Base-by-base conservation (phyloP, 768 basidiomycete species). In the Lepiota subincarnata region DNA sequence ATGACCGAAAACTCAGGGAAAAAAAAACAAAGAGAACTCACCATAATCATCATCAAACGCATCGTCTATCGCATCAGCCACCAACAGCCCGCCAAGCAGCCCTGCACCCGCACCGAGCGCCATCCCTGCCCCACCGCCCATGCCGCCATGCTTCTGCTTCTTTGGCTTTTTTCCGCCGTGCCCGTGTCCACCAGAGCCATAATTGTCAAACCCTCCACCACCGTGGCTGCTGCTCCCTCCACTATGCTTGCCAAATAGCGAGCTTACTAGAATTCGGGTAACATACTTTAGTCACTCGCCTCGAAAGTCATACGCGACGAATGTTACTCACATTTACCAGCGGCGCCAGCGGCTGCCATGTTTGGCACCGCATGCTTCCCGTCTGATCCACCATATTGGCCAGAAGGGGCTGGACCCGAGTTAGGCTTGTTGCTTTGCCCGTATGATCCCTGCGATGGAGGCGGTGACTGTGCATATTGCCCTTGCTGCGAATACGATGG, bases 61-160 rank as follows among this genome's bases (percentile, higher is more conserved):
- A 58, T 65, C 65, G 41, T 82, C 82, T 26, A 82, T 55, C 0
- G 77, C 80, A 41, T 82, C 72, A 34, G 61, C 77, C 36, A 87
- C 60, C 40, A 88, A 64, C 2, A 70, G 69, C 54, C 87, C 87
- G 36, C 80, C 86, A n/a, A 85, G 62, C n/a, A 87, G 64, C 54
- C 84, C 87, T 13, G 73, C 86, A 60, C 79, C 86, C 58, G 76
- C 81, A 44, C 74, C 75, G 49, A 71, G 61, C 4, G 78, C 46
- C 35, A 71, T 67, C 22, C 42, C 31, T 0, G 18, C 53, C n/a
- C 44, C 57, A 14, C 73, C 70, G 22, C 83, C 83, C 68, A 77
- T 67, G 11, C 61, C 64, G 6, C 64, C 68, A 60, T 73, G 80
- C 65, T 76, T 73, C 7, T 69, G 73, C 37, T 63, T 70, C 41